Base-by-base conservation (phyloP, 306 rosid genomes). In the Rosa rugosa region DNA sequence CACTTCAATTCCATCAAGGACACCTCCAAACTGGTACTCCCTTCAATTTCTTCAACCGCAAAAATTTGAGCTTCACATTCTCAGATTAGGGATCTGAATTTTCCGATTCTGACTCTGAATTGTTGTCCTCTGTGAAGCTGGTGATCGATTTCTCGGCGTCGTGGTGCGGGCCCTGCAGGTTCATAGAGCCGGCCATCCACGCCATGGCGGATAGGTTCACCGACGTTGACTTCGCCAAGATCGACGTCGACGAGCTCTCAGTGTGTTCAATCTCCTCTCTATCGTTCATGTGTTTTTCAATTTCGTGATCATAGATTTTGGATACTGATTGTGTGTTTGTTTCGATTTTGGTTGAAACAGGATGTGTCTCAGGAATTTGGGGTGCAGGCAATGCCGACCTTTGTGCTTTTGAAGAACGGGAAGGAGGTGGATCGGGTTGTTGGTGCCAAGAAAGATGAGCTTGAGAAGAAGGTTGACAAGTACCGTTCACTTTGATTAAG, bases 101-200 rank as follows among this genome's bases (percentile, higher is more conserved):
- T 2, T 5, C 22, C 12, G 13, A 9, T 11, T 2, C 40, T 8
- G 40, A 27, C 22, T 60, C 45, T 62, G 46, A 10, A 31, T 27
- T 44, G 17, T 57, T 74, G 42, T 57, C 0, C 12, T 60, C 2
- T 12, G 12, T 36, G 45, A 41, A 92, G 98, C 38, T 80, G 62
- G 99, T 96, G 82, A 81, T 96, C 25, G 99, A 93, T 82, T 96
- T 96, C 96, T 86, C 96, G 2, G 99, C 98, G 3, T 54, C 94
- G 41, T 96, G 98, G 99, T 96, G 99, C 74, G 99, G 98, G 0
- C 99, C 98, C 2, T 96, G 98, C 84, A 91, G n/a, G 71, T 71
- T 90, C 73, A 91, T 96, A 11, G 98, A 85, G 86, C 99, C 97
- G 0, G 80, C 70, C 50, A 50, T 90, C 86, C 87, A 83, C 63